A percentile compares a stretch with the other conserved stretches of the same genome.
phyloP scores from a whole-genome alignment of 2,329 filamentous ascomycete species.

The Aspergillus thermomutatus region DNA sequence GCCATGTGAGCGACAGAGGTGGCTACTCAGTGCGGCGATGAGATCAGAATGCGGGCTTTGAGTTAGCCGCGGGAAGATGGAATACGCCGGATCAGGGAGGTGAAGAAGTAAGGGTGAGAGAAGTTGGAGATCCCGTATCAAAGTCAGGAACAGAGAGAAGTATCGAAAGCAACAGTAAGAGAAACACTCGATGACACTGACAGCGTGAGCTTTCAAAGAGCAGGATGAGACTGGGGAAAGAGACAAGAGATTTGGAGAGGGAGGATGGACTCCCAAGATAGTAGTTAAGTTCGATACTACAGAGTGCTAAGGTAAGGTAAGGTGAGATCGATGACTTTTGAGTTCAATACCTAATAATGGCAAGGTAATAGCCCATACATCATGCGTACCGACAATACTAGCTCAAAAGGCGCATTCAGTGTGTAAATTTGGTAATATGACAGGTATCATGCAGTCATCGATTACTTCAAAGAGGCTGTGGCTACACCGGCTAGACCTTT shows the following conservation, averaged over 20 bases:
- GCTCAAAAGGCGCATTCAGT: background rate
- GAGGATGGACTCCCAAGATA: slow-evolving; percentile 6
- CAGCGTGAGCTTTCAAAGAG: background rate
- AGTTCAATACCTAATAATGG: slow-evolving; percentile 5
- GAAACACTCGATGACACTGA: background rate
- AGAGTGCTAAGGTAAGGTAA: background rate
- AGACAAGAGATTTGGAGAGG: slow-evolving; percentile 1
- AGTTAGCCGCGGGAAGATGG: slow-evolving; percentile 18
- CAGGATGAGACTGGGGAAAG: background rate
- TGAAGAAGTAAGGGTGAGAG: background rate
- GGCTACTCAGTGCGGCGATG: slow-evolving; percentile 20
- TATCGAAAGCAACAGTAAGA: background rate
- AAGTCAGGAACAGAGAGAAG: background rate
- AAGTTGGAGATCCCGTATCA: background rate
- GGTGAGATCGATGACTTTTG: slow-evolving; percentile 6
- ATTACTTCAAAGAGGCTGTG: background rate
- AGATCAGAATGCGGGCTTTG: slow-evolving; percentile 21
- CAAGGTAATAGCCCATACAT: background rate
- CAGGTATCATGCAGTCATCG: background rate
- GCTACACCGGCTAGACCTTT: background rate
- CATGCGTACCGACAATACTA: background rate
- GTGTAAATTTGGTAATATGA: background rate
- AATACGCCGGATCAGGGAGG: slow-evolving; percentile 6
- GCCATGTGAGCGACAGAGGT: slow-evolving; percentile 27
- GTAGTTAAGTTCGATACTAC: slow-evolving; percentile 13